Percentiles rank a stretch among this genome's conserved stretches.
Conservation (phyloP, 805 yeast genomes). For the Kodamaea kaohsiungensis region DNA sequence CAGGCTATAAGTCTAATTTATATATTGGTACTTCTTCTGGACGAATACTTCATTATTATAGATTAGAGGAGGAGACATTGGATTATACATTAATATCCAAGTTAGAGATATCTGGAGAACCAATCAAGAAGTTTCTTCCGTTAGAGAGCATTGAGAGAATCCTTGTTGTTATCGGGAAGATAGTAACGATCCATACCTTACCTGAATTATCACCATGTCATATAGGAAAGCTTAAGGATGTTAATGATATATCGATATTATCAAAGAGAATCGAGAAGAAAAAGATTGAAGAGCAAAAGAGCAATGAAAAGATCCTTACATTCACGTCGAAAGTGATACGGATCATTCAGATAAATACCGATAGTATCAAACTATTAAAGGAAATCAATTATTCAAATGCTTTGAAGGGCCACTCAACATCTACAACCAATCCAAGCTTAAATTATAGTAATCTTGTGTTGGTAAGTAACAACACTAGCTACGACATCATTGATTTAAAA, state of each 20-base stretch:
- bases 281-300: neutral
- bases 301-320: conserved; percentile 30
- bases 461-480: conserved; percentile 33
- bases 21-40: conserved; percentile 41
- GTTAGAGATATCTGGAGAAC: conserved; percentile 15
- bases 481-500: conserved; percentile 39
- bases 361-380: conserved; percentile 30
- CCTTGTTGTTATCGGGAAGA: conserved; percentile 28
- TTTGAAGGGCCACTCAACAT: conserved; percentile 26
- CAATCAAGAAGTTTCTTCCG: conserved; percentile 26
- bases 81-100: conserved; percentile 32
- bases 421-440: conserved; percentile 23
- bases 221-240: conserved; percentile 38
- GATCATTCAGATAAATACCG: conserved; percentile 28
- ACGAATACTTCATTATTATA: conserved; percentile 37
- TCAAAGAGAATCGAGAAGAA: conserved; percentile 5
- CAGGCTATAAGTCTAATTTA: conserved; percentile 30
- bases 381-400: conserved; percentile 36
- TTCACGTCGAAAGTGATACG: conserved; percentile 31
- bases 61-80: conserved; percentile 38
- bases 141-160: conserved; percentile 26
- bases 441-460: conserved; percentile 32
- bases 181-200: conserved; percentile 26
- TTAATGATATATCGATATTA: conserved; percentile 32
- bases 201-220: conserved; percentile 42